phyloP scores from a whole-genome alignment of 441 rosid species.

The Gossypium trilobum region DNA sequence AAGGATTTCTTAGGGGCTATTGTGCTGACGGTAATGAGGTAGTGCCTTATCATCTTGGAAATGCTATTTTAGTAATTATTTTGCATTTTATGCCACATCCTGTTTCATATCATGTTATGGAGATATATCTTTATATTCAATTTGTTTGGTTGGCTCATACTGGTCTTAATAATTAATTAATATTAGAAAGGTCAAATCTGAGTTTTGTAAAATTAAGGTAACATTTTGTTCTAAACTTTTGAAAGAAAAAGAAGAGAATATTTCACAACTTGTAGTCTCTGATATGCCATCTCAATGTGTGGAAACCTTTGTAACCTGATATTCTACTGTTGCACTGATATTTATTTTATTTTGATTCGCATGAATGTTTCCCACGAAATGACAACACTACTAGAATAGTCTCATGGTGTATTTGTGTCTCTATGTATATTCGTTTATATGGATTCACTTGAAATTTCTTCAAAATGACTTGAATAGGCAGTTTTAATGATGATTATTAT shows the following conservation, averaged over 20 bases:
- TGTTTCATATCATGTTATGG: background rate
- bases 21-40: conserved; percentile 94
- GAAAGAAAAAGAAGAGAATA: background rate
- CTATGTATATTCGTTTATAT: background rate
- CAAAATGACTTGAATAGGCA: background rate
- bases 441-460: background rate
- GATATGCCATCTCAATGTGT: background rate
- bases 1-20: conserved; percentile 84
- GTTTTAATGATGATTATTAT: background rate
- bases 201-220: background rate
- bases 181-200: background rate
- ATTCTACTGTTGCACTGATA: background rate
- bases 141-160: background rate
- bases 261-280: background rate
- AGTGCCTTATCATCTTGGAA: conserved; percentile 16
- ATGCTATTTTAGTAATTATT: background rate
- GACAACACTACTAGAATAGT: background rate
- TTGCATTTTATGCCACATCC: background rate
- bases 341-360: background rate
- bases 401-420: background rate
- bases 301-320: background rate
- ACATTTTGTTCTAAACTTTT: background rate
- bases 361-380: background rate
- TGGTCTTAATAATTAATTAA: background rate
- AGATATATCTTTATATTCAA: conserved; percentile 3